Evolutionary conservation across 257 asterid genomes (phyloP).

Genomic region (Verbascum thapsus): DNA sequence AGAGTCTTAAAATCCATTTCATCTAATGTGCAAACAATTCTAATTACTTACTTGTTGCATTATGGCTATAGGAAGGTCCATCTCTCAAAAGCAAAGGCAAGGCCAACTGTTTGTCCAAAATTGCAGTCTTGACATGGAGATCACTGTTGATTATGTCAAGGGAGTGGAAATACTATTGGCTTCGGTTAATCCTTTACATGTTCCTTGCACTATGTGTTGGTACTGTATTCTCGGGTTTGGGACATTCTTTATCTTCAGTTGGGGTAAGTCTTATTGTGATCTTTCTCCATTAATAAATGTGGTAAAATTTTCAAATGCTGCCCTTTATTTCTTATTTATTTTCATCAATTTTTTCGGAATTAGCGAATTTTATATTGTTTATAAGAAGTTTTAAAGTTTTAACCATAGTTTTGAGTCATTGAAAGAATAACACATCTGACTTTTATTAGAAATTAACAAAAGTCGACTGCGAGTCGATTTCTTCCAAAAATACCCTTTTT

Average conservation of each 20-base stretch:
- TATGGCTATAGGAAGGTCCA: constrained; percentile 76
- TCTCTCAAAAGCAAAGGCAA: constrained; percentile 84
- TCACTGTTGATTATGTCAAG: constrained; percentile 96
- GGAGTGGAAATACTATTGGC: constrained; percentile 99
- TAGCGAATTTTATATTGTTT: no score
- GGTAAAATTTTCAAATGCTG: background rate
- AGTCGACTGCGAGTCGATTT: no score
- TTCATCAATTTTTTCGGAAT: no score
- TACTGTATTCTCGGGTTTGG: constrained; percentile 85
- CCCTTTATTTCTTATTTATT: background rate
- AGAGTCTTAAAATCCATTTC: background rate
- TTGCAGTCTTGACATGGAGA: constrained; percentile 92
- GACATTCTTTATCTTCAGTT: constrained; percentile 95
- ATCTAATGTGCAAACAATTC: constrained; percentile 17
- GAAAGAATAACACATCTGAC: no score
- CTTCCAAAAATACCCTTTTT: no score
- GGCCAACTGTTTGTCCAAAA: constrained; percentile 59
- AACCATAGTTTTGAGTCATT: no score
- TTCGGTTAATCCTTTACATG: constrained; percentile 79
- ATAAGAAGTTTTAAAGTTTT: no score
- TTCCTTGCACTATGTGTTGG: constrained; percentile 80
- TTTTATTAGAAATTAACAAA: no score
- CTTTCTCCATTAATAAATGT: no score
- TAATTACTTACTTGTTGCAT: constrained; percentile 15
- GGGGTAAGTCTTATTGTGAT: constrained; percentile 54